Evolutionary conservation across 2,329 filamentous ascomycete genomes (phyloP).

Genomic region (Botrytis pseudocinerea): DNA sequence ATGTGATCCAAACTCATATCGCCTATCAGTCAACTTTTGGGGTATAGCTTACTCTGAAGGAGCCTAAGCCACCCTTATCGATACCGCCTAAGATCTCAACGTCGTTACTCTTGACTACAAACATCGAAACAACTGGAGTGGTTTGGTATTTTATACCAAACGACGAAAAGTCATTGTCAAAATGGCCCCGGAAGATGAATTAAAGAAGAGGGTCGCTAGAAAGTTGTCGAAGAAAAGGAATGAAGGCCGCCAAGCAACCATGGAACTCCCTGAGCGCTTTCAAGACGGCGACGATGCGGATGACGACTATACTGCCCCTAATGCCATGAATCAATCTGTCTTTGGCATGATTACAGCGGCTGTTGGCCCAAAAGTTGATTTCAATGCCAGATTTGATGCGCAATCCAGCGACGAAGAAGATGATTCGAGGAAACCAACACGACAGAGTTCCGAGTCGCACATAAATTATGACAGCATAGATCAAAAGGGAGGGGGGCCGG

Average conservation of each 20-base stretch:
- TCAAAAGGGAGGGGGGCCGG: slow-evolving; percentile 41
- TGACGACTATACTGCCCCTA: slow-evolving; percentile 60
- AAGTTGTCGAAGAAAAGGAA: slow-evolving; percentile 47
- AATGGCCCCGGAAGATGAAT: slow-evolving; percentile 44
- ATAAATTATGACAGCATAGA: slow-evolving; percentile 37
- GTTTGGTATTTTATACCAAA: slow-evolving; percentile 1
- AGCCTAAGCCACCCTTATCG: slow-evolving; percentile 20
- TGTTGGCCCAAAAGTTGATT: slow-evolving; percentile 79
- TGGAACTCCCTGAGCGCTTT: slow-evolving; percentile 58
- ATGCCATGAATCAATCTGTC: slow-evolving; percentile 85
- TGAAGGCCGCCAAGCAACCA: slow-evolving; percentile 46
- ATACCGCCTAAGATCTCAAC: slow-evolving; percentile 11
- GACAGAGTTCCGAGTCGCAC: slow-evolving; percentile 30
- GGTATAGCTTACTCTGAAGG: slow-evolving; percentile 8
- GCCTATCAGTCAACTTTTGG: background rate
- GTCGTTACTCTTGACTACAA: slow-evolving; percentile 1
- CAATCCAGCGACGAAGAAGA: slow-evolving; percentile 72
- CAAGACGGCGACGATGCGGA: slow-evolving; percentile 59
- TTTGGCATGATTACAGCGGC: slow-evolving; percentile 91
- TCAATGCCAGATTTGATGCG: slow-evolving; percentile 76
- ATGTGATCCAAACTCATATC: slow-evolving; percentile 5
- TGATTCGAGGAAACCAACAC: slow-evolving; percentile 32
- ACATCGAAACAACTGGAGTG: slow-evolving; percentile 8
- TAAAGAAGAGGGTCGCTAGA: slow-evolving; percentile 46
- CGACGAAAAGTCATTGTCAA: background rate